Evolutionary conservation across 208 protist species (phyloP).

Genomic region (Jaenimonas drosophilae): DNA sequence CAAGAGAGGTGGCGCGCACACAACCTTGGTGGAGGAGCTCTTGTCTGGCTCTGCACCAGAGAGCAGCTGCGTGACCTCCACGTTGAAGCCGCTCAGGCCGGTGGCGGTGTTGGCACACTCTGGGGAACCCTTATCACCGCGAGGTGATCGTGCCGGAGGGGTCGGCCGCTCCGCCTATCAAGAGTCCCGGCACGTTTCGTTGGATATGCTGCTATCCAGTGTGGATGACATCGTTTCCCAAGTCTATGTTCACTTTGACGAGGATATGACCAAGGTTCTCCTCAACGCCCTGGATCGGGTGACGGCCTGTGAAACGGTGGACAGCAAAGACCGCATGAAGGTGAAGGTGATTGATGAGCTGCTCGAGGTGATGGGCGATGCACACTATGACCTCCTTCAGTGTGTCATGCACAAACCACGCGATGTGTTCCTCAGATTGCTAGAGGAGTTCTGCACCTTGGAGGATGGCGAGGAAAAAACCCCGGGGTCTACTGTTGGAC

Average conservation of each 20-base stretch:
- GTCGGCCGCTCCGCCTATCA: conserved; percentile 48
- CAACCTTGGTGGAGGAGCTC: conserved; percentile 24
- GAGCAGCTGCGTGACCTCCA: conserved; percentile 50
- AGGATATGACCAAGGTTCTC: conserved; percentile 81
- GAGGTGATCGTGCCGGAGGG: conserved; percentile 57
- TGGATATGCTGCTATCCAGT: conserved; percentile 76
- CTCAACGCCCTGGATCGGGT: conserved; percentile 82
- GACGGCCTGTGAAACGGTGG: conserved; percentile 55
- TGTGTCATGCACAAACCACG: conserved; percentile 74
- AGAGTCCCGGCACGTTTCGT: conserved; percentile 52
- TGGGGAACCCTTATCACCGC: conserved; percentile 69
- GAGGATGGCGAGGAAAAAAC: conserved; percentile 41
- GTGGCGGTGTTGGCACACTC: conserved; percentile 60
- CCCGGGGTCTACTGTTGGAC: conserved; percentile 3
- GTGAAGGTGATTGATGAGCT: conserved; percentile 67
- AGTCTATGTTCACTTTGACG: conserved; percentile 83
- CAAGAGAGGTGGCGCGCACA: conserved; percentile 3
- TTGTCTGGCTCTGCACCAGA: conserved; percentile 10
- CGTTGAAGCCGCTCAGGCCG: conserved; percentile 55
- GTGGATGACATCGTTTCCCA: conserved; percentile 87
- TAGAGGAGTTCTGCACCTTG: conserved; percentile 85
- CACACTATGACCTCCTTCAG: conserved; percentile 79
- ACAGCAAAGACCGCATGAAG: conserved; percentile 49
- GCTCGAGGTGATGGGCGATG: conserved; percentile 58
- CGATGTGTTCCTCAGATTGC: conserved; percentile 73